Conservation (phyloP, 805 yeast genomes). For the Blastobotrys mokoenaii region DNA sequence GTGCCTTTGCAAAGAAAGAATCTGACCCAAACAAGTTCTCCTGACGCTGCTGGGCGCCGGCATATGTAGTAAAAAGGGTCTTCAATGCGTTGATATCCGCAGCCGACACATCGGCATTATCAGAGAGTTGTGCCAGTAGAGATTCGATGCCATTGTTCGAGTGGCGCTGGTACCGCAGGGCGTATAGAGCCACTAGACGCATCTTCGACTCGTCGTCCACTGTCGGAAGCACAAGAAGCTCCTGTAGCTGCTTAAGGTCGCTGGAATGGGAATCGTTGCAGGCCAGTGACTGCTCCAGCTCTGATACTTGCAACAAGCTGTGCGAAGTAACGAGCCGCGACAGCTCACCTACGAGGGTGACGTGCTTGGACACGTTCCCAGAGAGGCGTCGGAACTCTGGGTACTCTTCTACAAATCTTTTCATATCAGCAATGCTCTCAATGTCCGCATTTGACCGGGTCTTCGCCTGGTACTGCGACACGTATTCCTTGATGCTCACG, state of each 20-base stretch:
- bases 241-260: conserved; percentile 50
- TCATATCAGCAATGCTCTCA: conserved; percentile 80
- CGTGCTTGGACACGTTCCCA: conserved; percentile 84
- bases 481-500: conserved; percentile 73
- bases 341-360: conserved; percentile 80
- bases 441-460: conserved; percentile 68
- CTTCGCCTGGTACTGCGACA: conserved; percentile 68
- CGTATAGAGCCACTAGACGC: conserved; percentile 65
- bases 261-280: conserved; percentile 50
- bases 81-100: conserved; percentile 38
- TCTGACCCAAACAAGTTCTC: conserved; percentile 33
- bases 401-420: conserved; percentile 79
- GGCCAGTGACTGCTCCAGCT: conserved; percentile 78
- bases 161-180: conserved; percentile 56
- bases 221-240: conserved; percentile 37
- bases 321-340: conserved; percentile 56
- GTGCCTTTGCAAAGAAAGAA: conserved; percentile 33
- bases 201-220: conserved; percentile 50
- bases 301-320: conserved; percentile 78
- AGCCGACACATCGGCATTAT: conserved; percentile 7
- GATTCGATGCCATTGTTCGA: conserved; percentile 35
- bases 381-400: conserved; percentile 90
- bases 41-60: conserved; percentile 39
- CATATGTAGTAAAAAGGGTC: conserved; percentile 34
- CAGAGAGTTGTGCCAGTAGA: conserved; percentile 14